Evolutionary conservation across 805 yeast species (phyloP).

Genomic region (Debaryomyces prosopidis): DNA sequence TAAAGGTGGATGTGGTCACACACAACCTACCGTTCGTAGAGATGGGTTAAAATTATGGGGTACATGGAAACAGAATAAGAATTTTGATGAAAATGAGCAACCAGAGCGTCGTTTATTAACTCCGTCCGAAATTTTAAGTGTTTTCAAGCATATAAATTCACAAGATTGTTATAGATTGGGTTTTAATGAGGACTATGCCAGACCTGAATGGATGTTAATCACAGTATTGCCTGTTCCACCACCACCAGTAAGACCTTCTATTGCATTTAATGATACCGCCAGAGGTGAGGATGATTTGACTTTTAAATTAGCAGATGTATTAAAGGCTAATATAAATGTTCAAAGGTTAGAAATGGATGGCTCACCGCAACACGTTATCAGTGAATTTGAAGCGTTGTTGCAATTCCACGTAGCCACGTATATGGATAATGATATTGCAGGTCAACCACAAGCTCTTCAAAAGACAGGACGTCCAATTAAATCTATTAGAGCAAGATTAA

Average conservation of each 20-base stretch:
- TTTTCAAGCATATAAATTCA: constrained; percentile 85
- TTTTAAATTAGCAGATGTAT: constrained; percentile 92
- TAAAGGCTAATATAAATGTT: constrained; percentile 96
- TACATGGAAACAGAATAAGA: constrained; percentile 92
- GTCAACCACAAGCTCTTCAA: constrained; percentile 98
- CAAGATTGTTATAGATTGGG: constrained; percentile 84
- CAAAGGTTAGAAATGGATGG: constrained; percentile 98
- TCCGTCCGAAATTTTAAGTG: constrained; percentile 87
- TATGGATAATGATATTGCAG: constrained; percentile 99
- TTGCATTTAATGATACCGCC: constrained; percentile 96
- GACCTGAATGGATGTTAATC: constrained; percentile 98
- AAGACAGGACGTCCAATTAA: constrained; percentile 98
- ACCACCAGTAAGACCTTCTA: constrained; percentile 98
- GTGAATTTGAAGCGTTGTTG: constrained; percentile 90
- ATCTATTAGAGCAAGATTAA: constrained; percentile 97
- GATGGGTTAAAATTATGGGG: constrained; percentile 97
- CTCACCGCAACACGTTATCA: constrained; percentile 96
- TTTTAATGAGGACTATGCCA: constrained; percentile 91
- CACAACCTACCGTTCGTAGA: constrained; percentile 92
- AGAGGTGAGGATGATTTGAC: constrained; percentile 99
- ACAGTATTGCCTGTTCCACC: constrained; percentile 99
- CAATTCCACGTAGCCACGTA: constrained; percentile 99
- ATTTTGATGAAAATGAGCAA: constrained; percentile 80
- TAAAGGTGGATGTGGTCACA: constrained; percentile 98
- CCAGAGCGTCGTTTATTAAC: constrained; percentile 88